Evolutionary conservation across 2,329 filamentous ascomycete species (phyloP).

Genomic region (Alternaria viburni): DNA sequence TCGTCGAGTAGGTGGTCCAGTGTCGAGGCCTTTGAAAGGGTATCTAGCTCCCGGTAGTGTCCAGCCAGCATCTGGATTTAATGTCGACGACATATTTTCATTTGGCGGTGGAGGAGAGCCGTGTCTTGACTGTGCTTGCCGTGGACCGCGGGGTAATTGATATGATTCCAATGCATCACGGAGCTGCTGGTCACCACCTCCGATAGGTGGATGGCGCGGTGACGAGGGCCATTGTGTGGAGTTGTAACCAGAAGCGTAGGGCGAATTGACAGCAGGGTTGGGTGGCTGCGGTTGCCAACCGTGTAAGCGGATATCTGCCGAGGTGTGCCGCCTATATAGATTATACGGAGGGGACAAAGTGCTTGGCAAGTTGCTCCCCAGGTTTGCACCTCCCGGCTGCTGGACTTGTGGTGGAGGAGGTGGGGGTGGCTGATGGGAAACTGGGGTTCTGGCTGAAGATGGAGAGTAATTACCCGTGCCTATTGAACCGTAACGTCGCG

Average conservation of each 20-base stretch:
- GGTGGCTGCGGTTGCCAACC: constrained; percentile 66
- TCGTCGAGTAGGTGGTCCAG: constrained; percentile 68
- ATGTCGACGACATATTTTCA: constrained; percentile 57
- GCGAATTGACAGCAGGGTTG: constrained; percentile 62
- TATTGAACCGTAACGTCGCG: constrained; percentile 87
- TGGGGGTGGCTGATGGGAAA: constrained; percentile 63
- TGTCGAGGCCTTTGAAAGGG: constrained; percentile 58
- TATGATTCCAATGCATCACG: constrained; percentile 73
- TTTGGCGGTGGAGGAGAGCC: constrained; percentile 59
- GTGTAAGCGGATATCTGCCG: constrained; percentile 83
- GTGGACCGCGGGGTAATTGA: constrained; percentile 63
- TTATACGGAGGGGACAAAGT: constrained; percentile 66
- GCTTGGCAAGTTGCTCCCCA: constrained; percentile 42
- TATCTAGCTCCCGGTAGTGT: constrained; percentile 58
- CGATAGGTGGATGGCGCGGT: constrained; percentile 57
- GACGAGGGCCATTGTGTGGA: constrained; percentile 72
- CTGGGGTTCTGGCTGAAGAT: constrained; percentile 75
- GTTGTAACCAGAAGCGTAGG: constrained; percentile 69
- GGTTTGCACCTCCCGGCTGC: constrained; percentile 63
- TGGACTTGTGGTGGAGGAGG: constrained; percentile 71
- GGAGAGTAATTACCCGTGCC: constrained; percentile 72
- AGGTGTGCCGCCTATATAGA: constrained; percentile 85
- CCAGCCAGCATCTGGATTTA: constrained; percentile 63
- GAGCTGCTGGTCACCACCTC: constrained; percentile 71
- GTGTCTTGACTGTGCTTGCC: constrained; percentile 59